phyloP scores from a whole-genome alignment of 2,329 filamentous ascomycete genomes.

The Nigrograna mackinnonii region DNA sequence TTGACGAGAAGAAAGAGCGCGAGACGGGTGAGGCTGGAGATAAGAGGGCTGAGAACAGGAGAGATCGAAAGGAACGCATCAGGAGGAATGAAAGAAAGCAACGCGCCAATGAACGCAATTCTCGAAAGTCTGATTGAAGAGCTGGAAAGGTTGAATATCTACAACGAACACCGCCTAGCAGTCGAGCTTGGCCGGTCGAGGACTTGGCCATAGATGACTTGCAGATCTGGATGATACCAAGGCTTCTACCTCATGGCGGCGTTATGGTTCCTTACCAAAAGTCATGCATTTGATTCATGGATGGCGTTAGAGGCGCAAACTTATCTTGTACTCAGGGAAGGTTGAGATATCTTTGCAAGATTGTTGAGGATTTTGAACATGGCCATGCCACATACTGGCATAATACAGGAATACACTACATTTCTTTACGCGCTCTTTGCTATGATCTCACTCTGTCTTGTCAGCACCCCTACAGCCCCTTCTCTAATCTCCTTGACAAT shows the following conservation, averaged over 20 bases:
- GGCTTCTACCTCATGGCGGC: too few relatives aligned
- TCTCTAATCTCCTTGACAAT: constrained; percentile 47
- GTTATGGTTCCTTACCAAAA: too few relatives aligned
- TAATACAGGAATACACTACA: neutral
- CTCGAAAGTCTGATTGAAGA: constrained; percentile 55
- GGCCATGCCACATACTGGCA: neutral
- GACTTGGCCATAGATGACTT: too few relatives aligned
- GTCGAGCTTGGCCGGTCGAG: too few relatives aligned
- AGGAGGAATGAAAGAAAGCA: constrained; percentile 48
- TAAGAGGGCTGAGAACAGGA: constrained; percentile 61
- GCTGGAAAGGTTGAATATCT: constrained; percentile 8
- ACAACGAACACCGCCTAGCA: too few relatives aligned
- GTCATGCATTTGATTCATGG: too few relatives aligned
- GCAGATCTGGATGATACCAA: too few relatives aligned
- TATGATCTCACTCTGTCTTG: neutral
- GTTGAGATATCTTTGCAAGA: neutral
- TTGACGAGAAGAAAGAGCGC: constrained; percentile 72
- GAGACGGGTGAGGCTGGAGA: constrained; percentile 66
- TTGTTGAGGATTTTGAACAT: neutral
- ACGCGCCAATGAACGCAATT: constrained; percentile 64
- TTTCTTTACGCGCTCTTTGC: neutral
- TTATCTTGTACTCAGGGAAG: neutral
- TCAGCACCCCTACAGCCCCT: neutral
- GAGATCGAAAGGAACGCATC: constrained; percentile 57
- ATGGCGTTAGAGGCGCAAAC: neutral